Evolutionary conservation across 2,329 filamentous ascomycete species (phyloP), one percentile per base, ranked within the genome.

Genomic region (Sphaerulina vaccinii): DNA sequence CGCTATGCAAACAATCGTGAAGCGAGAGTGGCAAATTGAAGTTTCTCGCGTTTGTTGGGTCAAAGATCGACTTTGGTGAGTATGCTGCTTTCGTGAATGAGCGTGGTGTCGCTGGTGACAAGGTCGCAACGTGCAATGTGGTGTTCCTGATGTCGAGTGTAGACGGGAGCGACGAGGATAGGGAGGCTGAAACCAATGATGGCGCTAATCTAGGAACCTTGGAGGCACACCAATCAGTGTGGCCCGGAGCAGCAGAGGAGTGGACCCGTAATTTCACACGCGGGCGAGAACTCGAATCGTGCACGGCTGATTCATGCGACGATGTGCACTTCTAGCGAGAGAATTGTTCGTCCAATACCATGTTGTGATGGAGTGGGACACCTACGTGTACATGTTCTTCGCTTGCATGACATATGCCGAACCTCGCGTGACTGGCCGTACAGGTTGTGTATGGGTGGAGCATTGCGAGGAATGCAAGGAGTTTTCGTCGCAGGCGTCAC

Each of bases 41-140:
- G n/a, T n/a, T n/a, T n/a, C n/a, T n/a, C n/a, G n/a, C n/a, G n/a
- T n/a, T n/a, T n/a, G n/a, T 39, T 15, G 6, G 16, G 36, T 39
- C 22, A 39, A 50, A 24, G 47, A 50, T 18, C 35, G 47, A 50
- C 47, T 50, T 27, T 37, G 38, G 47, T 50, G 47, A 50, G 47
- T 40, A 36, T 43, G 45, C 35, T 22, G 36, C 29, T 33, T 18
- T 24, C 19, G 38, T 42, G 39, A 42, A 48, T n/a, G 45, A 48
- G 45, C 27, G 45, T 40, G 45, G 21, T 13, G 23, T 38, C 39
- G 47, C 13, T 23, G 32, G 37, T 50, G 38, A 29, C 38, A 50
- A 35, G 39, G 33, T 27, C 35, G 47, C 47, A 19, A 49, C 37
- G 43, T 40, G 16, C 36, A 39, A 40, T 29, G 47, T 36, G n/a